These are phyloP conservation scores for Teunomyces funiuensis DNA, from an alignment of 805 yeast species.

Conservation along the genomic window DNA sequence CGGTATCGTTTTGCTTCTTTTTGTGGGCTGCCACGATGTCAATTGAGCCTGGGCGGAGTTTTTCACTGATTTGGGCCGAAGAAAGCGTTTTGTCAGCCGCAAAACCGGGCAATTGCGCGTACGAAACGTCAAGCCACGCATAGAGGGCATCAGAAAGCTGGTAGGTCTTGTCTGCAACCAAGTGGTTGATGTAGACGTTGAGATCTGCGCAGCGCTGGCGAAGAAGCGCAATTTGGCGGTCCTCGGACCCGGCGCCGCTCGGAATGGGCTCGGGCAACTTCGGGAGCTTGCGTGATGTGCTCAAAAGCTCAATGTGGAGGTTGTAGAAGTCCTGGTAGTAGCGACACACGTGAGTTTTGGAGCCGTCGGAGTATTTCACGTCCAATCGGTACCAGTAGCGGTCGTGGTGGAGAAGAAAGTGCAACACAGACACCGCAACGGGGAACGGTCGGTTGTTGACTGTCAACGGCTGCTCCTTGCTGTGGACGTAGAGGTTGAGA, in stretches of 20 bases:
- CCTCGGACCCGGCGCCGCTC: conserved; percentile 15
- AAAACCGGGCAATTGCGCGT: conserved; percentile 27
- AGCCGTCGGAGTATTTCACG: conserved; percentile 32
- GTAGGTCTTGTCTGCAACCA: conserved; percentile 29
- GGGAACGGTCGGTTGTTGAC: conserved; percentile 35
- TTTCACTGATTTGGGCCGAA: conserved; percentile 23
- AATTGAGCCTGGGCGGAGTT: conserved; percentile 18
- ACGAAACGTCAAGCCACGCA: conserved; percentile 27
- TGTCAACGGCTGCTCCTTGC: conserved; percentile 21
- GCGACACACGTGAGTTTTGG: conserved; percentile 42
- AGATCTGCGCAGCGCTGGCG: conserved; percentile 41
- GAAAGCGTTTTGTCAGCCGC: conserved; percentile 13
- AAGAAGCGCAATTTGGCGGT: conserved; percentile 17
- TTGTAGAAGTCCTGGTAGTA: conserved; percentile 54
- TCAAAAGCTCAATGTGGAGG: conserved; percentile 34
- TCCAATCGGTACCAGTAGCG: conserved; percentile 54
- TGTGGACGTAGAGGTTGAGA: conserved; percentile 28
- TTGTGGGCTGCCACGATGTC: conserved; percentile 9
- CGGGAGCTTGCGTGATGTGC: conserved; percentile 28
- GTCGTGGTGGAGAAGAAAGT: conserved; percentile 41
- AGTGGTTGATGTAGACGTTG: conserved; percentile 37
- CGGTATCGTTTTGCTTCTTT: conserved; percentile 3
- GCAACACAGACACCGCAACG: conserved; percentile 35
- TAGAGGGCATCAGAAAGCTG: conserved; percentile 27
- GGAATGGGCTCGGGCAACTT: conserved; percentile 50